Evolutionary conservation across 495 filamentous ascomycete genomes (phyloP).

Genomic region (Penicillium salamii): DNA sequence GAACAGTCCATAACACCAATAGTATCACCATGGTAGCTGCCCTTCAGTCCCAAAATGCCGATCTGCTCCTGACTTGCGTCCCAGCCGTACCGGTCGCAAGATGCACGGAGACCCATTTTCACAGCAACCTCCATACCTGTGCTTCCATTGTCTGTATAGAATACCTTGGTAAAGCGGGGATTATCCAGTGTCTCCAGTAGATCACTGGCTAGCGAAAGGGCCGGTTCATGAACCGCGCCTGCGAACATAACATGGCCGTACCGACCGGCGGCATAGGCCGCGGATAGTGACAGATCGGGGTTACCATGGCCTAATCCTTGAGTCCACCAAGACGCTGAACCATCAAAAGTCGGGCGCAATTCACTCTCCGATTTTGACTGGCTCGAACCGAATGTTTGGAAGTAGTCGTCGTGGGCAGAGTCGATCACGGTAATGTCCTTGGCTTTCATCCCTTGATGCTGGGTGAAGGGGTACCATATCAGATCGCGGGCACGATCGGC

Average conservation of each 20-base stretch:
- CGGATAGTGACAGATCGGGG: conserved; percentile 60
- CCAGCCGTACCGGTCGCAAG: conserved; percentile 63
- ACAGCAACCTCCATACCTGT: conserved; percentile 76
- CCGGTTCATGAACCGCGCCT: conserved; percentile 67
- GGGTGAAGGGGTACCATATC: conserved; percentile 83
- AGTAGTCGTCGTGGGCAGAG: conserved; percentile 71
- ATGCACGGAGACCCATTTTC: conserved; percentile 72
- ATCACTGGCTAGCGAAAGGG: conserved; percentile 57
- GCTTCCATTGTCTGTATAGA: conserved; percentile 78
- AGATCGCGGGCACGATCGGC: conserved; percentile 48
- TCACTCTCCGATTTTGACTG: conserved; percentile 7
- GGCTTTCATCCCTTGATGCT: conserved; percentile 59
- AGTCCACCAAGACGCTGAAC: conserved; percentile 83
- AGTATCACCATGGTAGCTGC: conserved; percentile 78
- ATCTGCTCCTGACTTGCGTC: conserved; percentile 51
- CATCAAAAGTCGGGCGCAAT: conserved; percentile 66
- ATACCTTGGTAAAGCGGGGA: conserved; percentile 60
- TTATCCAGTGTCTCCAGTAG: conserved; percentile 57
- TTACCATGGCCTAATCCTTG: conserved; percentile 78
- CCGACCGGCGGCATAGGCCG: conserved; percentile 75
- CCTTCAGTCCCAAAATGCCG: conserved; percentile 67
- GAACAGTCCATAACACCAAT: conserved; percentile 79
- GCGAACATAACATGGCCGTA: conserved; percentile 88
- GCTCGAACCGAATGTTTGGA: conserved; percentile 52
- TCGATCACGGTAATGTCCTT: conserved; percentile 67